Conservation (phyloP, 345 rosid species). For the Eucalyptus albens region DNA sequence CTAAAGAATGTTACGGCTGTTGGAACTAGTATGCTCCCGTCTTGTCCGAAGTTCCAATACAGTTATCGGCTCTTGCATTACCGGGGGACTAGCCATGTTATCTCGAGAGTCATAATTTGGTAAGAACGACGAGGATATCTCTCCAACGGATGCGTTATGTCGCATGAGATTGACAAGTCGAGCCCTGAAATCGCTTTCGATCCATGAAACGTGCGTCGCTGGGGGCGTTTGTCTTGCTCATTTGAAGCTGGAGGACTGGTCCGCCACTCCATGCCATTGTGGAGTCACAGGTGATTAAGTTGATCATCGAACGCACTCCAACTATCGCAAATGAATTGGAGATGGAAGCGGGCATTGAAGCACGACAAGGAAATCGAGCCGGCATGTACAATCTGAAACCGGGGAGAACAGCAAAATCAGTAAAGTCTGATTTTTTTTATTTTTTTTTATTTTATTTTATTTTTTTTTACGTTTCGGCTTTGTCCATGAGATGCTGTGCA, state of each 20-base stretch:
- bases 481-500: rapidly evolving
- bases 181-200: neutral
- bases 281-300: neutral
- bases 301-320: neutral
- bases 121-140: neutral
- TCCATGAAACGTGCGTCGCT: neutral
- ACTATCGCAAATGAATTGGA: neutral
- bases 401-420: rapidly evolving
- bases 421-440: too few species aligned
- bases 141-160: neutral
- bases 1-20: neutral
- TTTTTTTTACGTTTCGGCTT: rapidly evolving
- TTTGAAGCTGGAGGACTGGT: neutral
- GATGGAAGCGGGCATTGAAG: neutral
- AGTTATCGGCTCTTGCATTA: neutral
- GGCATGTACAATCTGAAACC: neutral
- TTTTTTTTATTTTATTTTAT: too few species aligned
- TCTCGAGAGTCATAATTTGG: neutral
- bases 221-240: neutral
- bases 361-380: neutral
- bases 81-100: neutral
- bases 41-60: neutral
- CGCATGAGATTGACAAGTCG: neutral
- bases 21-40: neutral
- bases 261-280: neutral